Conservation (phyloP, 306 rosid genomes). For the Astragalus glycyphyllos region DNA sequence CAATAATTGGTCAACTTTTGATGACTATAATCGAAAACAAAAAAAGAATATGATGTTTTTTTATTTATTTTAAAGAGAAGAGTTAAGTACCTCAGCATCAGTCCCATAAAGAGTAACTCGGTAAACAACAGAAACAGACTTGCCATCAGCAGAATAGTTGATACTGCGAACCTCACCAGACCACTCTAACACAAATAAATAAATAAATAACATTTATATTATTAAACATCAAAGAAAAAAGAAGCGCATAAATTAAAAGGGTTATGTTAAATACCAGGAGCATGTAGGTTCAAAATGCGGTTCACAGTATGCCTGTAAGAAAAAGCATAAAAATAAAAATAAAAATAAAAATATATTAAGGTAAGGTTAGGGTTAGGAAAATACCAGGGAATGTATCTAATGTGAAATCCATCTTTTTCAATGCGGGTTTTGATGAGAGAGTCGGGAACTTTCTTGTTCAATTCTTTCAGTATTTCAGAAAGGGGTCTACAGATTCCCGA, state of each 20-base stretch:
- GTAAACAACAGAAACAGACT: slow-evolving; percentile 80
- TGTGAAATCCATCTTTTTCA: slow-evolving; percentile 57
- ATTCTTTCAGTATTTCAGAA: slow-evolving; percentile 73
- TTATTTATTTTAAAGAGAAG: neutral
- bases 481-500: slow-evolving; percentile 78
- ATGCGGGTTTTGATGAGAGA: slow-evolving; percentile 63
- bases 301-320: slow-evolving; percentile 72
- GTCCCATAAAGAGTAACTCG: slow-evolving; percentile 90
- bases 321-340: neutral
- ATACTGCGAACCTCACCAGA: slow-evolving; percentile 82
- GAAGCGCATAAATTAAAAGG: neutral
- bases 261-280: slow-evolving; percentile 55
- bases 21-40: neutral
- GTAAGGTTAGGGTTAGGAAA: slow-evolving; percentile 1
- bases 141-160: slow-evolving; percentile 65
- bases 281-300: slow-evolving; percentile 80
- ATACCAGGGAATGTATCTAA: slow-evolving; percentile 75
- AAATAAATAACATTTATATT: neutral
- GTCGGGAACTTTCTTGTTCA: slow-evolving; percentile 85
- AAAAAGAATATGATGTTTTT: neutral
- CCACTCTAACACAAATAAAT: slow-evolving; percentile 61
- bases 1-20: neutral
- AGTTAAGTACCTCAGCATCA: slow-evolving; percentile 72
- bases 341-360: neutral
- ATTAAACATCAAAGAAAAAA: neutral